phyloP scores from a whole-genome alignment of 1,284 basidiomycete genomes.

The Naganishia cerealis region DNA sequence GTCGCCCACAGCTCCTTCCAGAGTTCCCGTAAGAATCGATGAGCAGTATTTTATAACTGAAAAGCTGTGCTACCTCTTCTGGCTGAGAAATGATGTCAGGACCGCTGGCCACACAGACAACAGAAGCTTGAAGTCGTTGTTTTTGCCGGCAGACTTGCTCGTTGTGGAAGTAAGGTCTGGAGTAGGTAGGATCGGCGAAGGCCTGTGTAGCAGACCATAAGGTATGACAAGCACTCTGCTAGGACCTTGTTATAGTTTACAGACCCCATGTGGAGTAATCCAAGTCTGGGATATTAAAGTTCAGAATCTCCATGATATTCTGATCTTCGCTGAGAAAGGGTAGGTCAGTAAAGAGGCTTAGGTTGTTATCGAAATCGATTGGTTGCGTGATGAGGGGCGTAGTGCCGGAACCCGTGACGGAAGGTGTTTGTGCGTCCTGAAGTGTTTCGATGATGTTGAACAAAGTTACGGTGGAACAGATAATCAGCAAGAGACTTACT shows the following conservation, averaged over 20 bases:
- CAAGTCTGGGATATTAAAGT: slow-evolving; percentile 25
- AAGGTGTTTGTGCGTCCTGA: slow-evolving; percentile 22
- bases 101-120: too few relatives aligned
- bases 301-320: slow-evolving; percentile 28
- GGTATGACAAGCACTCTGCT: too few relatives aligned
- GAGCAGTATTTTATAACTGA: too few relatives aligned
- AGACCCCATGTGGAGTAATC: slow-evolving; percentile 20
- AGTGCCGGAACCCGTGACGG: slow-evolving; percentile 10
- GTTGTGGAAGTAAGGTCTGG: too few relatives aligned
- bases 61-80: too few relatives aligned
- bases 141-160: too few relatives aligned
- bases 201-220: too few relatives aligned
- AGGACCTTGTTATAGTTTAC: not conserved
- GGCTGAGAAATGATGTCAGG: too few relatives aligned
- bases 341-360: slow-evolving; percentile 22
- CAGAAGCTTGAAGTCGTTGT: too few relatives aligned
- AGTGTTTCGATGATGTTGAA: not conserved
- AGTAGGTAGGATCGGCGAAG: too few relatives aligned
- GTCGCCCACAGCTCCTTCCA: too few relatives aligned
- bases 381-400: slow-evolving; percentile 23
- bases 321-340: slow-evolving; percentile 26
- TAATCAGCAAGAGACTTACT: not conserved
- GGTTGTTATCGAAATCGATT: slow-evolving; percentile 27
- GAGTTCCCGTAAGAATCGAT: too few relatives aligned
- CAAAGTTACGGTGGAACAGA: not conserved